These are phyloP conservation scores for Ichthyophthirius multifiliis DNA, from an alignment of 169 alveolate genomes.

Conservation along the genomic window DNA sequence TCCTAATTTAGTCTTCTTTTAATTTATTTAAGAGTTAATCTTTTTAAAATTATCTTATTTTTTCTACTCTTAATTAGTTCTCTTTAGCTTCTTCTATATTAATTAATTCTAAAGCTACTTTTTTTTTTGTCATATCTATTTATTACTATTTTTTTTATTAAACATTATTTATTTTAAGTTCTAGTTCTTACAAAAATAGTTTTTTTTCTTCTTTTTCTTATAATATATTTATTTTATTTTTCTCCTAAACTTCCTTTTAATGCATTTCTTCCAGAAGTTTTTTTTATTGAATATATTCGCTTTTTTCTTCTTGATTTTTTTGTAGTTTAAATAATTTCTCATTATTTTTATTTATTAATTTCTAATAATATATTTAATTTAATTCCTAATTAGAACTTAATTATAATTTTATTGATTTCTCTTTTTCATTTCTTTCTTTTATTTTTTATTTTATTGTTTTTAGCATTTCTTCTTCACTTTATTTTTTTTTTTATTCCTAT, in stretches of 20 bases:
- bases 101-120: background rate
- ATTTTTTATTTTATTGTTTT: background rate
- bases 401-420: background rate
- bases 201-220: background rate
- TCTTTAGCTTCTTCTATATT: conserved; percentile 9
- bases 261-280: background rate
- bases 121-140: background rate
- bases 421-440: background rate
- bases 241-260: background rate
- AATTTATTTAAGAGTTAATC: background rate
- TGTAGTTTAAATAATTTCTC: background rate
- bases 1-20: background rate
- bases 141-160: background rate
- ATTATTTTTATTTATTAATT: background rate
- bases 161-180: background rate
- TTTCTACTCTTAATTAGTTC: background rate
- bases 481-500: background rate
- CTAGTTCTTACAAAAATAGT: background rate
- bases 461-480: background rate
- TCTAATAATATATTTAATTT: background rate
- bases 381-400: background rate
- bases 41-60: background rate
- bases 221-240: background rate
- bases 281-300: background rate
- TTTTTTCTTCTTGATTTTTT: background rate